These are phyloP conservation scores for Salix koriyanagi DNA, from an alignment of 345 rosid genomes.

Conservation along the genomic window DNA sequence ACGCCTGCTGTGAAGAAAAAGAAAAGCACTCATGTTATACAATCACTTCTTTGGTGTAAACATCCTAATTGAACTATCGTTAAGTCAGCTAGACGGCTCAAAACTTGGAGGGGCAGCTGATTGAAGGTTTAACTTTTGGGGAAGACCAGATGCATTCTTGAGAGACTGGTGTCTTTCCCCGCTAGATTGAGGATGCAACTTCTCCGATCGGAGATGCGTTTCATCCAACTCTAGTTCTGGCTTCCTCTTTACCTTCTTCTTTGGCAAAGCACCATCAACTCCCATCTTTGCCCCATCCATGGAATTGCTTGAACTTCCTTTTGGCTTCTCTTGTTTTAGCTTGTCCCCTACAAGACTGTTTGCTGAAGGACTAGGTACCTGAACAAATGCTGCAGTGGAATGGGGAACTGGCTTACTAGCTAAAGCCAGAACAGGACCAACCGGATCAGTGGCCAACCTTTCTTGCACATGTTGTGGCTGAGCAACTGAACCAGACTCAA, in stretches of 20 bases:
- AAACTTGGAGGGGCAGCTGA: conserved; percentile 35
- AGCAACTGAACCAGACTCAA: conserved; percentile 36
- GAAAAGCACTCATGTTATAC: conserved; percentile 1
- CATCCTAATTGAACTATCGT: conserved; percentile 11
- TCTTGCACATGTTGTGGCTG: conserved; percentile 40
- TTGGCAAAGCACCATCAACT: conserved; percentile 28
- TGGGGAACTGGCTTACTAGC: conserved; percentile 35
- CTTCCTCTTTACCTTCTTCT: conserved; percentile 60
- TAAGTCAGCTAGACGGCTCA: conserved; percentile 45
- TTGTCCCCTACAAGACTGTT: conserved; percentile 38
- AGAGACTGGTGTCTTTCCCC: conserved; percentile 36
- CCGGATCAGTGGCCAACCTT: conserved; percentile 34
- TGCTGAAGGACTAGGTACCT: conserved; percentile 36
- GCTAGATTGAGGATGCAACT: conserved; percentile 15
- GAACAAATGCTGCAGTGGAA: conserved; percentile 30
- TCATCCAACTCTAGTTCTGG: conserved; percentile 46
- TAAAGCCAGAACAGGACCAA: conserved; percentile 33
- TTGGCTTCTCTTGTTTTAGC: conserved; percentile 52
- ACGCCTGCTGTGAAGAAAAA: conserved; percentile 1
- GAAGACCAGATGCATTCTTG: conserved; percentile 27
- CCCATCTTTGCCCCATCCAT: conserved; percentile 40
- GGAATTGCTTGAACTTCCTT: conserved; percentile 40
- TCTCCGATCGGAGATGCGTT: conserved; percentile 25
- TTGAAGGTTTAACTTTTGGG: conserved; percentile 34
- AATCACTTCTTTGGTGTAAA: conserved; percentile 17